Percentiles rank a stretch among this genome's conserved stretches.
Evolutionary conservation across 352 stramenopile species (phyloP).

Genomic region (Globisporangium middletonii): DNA sequence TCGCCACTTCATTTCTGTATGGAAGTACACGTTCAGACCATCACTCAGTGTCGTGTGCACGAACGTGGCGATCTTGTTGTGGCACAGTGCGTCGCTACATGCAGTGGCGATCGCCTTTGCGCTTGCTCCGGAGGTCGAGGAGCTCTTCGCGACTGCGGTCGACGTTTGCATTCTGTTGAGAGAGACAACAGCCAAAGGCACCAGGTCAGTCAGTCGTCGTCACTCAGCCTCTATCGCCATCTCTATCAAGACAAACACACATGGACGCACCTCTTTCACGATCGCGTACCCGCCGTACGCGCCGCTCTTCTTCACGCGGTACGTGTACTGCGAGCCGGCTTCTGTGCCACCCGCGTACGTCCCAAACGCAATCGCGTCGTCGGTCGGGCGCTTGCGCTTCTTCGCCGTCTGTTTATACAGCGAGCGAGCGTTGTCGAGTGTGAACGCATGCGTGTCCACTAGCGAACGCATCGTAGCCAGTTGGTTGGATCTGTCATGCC

Average conservation of each 20-base stretch:
- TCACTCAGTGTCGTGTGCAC: too few species aligned
- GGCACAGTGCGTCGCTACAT: slow-evolving; percentile 29
- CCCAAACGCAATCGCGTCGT: slow-evolving; percentile 72
- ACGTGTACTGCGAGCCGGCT: slow-evolving; percentile 61
- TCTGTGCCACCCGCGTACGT: slow-evolving; percentile 86
- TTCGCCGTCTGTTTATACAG: slow-evolving; percentile 18
- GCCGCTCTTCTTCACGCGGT: slow-evolving; percentile 80
- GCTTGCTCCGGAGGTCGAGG: slow-evolving; percentile 79
- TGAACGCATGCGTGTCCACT: too few species aligned
- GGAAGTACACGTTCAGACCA: too few species aligned
- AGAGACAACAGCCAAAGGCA: not conserved
- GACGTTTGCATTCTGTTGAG: slow-evolving; percentile 31
- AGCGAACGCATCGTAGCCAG: too few species aligned
- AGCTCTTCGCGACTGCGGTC: slow-evolving; percentile 79
- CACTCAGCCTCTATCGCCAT: too few species aligned
- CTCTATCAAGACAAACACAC: not conserved
- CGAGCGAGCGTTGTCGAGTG: not conserved
- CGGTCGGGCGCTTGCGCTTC: slow-evolving; percentile 43
- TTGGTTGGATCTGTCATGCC: too few species aligned
- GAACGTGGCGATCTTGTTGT: too few species aligned
- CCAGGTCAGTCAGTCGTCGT: not conserved
- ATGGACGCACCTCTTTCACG: slow-evolving; percentile 61
- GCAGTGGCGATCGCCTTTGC: slow-evolving; percentile 84
- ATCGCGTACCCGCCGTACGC: slow-evolving; percentile 83
- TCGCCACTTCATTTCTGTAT: too few species aligned